A percentile compares a stretch with the other conserved stretches of the same genome.
Evolutionary conservation across 768 basidiomycete genomes (phyloP).

Genomic region (Trametes villosa): DNA sequence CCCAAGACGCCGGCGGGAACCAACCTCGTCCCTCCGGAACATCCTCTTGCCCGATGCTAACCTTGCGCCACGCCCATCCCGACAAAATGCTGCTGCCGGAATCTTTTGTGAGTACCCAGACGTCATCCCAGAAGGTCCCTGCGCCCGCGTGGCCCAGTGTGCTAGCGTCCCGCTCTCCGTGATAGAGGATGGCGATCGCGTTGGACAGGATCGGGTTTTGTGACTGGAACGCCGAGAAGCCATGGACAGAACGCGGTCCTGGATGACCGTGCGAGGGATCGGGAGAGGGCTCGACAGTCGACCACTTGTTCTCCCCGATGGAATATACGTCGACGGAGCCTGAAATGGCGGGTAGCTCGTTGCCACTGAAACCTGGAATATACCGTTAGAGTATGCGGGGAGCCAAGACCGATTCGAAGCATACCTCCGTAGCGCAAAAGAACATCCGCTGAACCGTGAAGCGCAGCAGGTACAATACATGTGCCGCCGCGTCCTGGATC

Average conservation of each 20-base stretch:
- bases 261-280: constrained; percentile 38
- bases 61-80: constrained; percentile 35
- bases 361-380: constrained; percentile 39
- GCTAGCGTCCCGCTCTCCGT: constrained; percentile 43
- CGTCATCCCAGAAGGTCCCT: constrained; percentile 45
- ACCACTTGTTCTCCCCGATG: constrained; percentile 32
- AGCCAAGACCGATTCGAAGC: background rate
- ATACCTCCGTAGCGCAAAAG: constrained; percentile 45
- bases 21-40: constrained; percentile 46
- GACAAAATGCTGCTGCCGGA: background rate
- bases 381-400: background rate
- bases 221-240: constrained; percentile 36
- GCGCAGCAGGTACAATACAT: constrained; percentile 35
- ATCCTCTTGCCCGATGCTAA: constrained; percentile 24
- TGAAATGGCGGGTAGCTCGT: constrained; percentile 36
- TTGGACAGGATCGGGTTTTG: background rate
- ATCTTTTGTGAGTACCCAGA: constrained; percentile 38
- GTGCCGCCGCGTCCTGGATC: constrained; percentile 46
- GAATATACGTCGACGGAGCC: constrained; percentile 42
- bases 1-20: constrained; percentile 41
- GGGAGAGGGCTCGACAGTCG: constrained; percentile 26
- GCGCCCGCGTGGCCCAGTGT: constrained; percentile 44
- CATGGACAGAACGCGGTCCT: constrained; percentile 41
- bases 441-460: constrained; percentile 23
- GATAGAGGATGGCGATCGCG: constrained; percentile 39